These are phyloP conservation scores for Yamadazyma phyllophila DNA, from an alignment of 805 yeast genomes.

Conservation along the genomic window DNA sequence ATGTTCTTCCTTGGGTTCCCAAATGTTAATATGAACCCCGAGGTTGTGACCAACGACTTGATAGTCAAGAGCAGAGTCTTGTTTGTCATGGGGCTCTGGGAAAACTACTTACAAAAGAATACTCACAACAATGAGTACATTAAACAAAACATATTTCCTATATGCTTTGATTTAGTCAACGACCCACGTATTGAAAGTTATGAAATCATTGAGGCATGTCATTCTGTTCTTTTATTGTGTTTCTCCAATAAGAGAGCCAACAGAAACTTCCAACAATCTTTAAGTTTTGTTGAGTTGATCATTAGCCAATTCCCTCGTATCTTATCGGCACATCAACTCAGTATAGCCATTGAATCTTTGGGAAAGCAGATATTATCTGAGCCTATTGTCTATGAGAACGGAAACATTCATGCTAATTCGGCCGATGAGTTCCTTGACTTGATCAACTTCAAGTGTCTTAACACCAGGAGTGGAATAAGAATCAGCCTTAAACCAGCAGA, in stretches of 20 bases:
- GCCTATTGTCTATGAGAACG: conserved; percentile 17
- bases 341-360: conserved; percentile 55
- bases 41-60: conserved; percentile 24
- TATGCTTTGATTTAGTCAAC: conserved; percentile 33
- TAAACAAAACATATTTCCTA: conserved; percentile 23
- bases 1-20: conserved; percentile 31
- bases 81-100: conserved; percentile 48
- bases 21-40: conserved; percentile 31
- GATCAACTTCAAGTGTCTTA: conserved; percentile 41
- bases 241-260: conserved; percentile 27
- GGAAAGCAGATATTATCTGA: conserved; percentile 40
- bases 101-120: conserved; percentile 38
- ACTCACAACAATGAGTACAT: conserved; percentile 18
- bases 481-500: conserved; percentile 13
- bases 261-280: conserved; percentile 18
- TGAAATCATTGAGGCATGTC: conserved; percentile 56
- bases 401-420: conserved; percentile 11
- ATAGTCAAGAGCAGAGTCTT: conserved; percentile 38
- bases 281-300: conserved; percentile 46
- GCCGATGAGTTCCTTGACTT: conserved; percentile 40
- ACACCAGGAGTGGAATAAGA: conserved; percentile 30
- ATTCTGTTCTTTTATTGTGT: conserved; percentile 50
- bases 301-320: conserved; percentile 55
- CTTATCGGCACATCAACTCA: conserved; percentile 53
- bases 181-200: conserved; percentile 19